Base-by-base conservation (phyloP, 129 eudicot species). In the Flaveria brownii region DNA sequence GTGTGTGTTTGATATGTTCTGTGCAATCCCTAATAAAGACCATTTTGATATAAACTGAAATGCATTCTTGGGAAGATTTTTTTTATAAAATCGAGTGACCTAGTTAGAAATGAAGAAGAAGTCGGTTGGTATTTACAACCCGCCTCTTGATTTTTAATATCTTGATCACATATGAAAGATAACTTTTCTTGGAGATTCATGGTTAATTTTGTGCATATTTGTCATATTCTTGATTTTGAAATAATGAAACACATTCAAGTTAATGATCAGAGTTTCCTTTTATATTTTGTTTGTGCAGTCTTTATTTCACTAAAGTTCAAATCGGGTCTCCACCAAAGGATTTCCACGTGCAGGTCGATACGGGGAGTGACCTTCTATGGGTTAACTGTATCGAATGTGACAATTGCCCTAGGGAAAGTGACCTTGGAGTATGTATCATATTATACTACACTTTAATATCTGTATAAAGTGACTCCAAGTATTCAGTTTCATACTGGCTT, bases 351-450 rank as follows among this genome's bases (percentile, higher is more conserved):
- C 98, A 93, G 75, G 96, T 93, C 3, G 98, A 90, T 82, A 93
- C 98, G 6, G 98, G 98, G 74, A 90, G 97, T 84, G 98, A 93
- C 84, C 80, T 90, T 76, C 57, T 90, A 33, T 93, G 98, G 98
- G 96, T 93, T 43, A 93, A 93, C 60, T 93, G 98, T 70, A 84
- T 79, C 30, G 93, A 90, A 43, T 93, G 96, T 66, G 84, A 82
- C 2, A 84, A 73, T 17, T 90, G 97, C 77, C 98, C 98, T 11
- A 78, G 72, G 66, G 70, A 77, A 72, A 90, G 97, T 83, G 88
- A 83, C 69, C 89, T 88, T 76, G 86, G 90, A 22, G 98, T 93
- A 93, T 73, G 96, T 73, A 26, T 54, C 74, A 74, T 13, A 42
- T 13, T 69, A 36, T 57, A 50, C 15, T 50, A 6, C 20, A 60